Conservation (phyloP, 805 yeast genomes). For the Kodamaea hsintzibuensis region DNA sequence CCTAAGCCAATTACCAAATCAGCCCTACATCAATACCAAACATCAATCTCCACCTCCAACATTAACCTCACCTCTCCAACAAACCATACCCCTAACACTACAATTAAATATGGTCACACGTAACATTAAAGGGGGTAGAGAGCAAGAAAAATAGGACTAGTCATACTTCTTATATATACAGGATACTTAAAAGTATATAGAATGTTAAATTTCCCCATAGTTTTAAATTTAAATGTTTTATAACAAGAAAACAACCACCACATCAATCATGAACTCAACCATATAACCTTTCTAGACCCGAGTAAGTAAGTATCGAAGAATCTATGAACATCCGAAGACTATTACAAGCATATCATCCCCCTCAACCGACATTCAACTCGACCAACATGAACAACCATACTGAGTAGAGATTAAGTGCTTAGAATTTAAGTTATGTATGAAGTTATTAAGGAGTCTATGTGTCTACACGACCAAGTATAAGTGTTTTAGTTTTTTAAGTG, state of each 20-base stretch:
- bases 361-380: not conserved
- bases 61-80: no score
- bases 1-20: no score
- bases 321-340: constrained; percentile 3
- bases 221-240: no score
- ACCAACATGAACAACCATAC: not conserved
- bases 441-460: not conserved
- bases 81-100: not conserved
- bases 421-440: not conserved
- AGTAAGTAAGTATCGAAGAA: constrained; percentile 6
- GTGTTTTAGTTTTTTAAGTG: not conserved
- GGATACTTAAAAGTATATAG: not conserved
- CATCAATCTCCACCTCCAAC: no score
- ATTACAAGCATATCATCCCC: constrained; percentile 4
- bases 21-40: no score
- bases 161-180: not conserved
- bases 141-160: not conserved
- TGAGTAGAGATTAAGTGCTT: not conserved
- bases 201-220: not conserved
- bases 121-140: not conserved
- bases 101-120: not conserved
- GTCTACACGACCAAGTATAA: not conserved
- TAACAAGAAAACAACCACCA: not conserved
- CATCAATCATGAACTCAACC: constrained; percentile 2
- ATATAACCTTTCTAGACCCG: constrained; percentile 11